A percentile compares a stretch with the other conserved stretches of the same genome.
Evolutionary conservation across 305 asterid species (phyloP).

Genomic region (Fraxinus velutina): DNA sequence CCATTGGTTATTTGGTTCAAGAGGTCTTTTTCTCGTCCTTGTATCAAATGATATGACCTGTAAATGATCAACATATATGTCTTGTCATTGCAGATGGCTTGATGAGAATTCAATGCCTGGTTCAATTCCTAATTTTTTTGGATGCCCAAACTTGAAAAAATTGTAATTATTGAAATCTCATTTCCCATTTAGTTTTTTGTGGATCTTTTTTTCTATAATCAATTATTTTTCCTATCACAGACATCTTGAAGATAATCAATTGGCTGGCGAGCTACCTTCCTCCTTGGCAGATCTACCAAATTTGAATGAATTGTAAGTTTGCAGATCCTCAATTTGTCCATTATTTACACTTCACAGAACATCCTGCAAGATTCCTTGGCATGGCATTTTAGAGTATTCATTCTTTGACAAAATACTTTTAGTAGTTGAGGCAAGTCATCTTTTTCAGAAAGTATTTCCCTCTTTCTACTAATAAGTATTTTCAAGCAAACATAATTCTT

Average conservation of each 20-base stretch:
- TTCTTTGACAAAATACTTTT: not conserved
- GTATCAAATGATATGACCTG: not conserved
- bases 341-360: not conserved
- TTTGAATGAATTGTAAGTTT: constrained; percentile 81
- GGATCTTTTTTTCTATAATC: constrained; percentile 11
- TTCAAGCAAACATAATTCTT: not conserved
- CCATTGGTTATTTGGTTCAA: not conserved
- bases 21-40: not conserved
- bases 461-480: not conserved
- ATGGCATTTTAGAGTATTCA: not conserved
- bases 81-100: constrained; percentile 71
- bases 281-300: constrained; percentile 60
- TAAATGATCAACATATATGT: constrained; percentile 4
- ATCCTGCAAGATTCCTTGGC: not conserved
- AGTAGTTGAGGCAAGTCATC: not conserved
- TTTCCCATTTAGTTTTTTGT: constrained; percentile 12
- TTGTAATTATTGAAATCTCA: constrained; percentile 43
- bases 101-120: constrained; percentile 77
- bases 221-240: constrained; percentile 43
- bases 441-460: not conserved
- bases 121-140: constrained; percentile 84
- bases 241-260: constrained; percentile 75
- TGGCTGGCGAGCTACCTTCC: constrained; percentile 71
- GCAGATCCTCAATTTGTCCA: constrained; percentile 19
- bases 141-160: constrained; percentile 72